Evolutionary conservation across 768 basidiomycete species (phyloP).

Genomic region (Butyriboletus loyo): DNA sequence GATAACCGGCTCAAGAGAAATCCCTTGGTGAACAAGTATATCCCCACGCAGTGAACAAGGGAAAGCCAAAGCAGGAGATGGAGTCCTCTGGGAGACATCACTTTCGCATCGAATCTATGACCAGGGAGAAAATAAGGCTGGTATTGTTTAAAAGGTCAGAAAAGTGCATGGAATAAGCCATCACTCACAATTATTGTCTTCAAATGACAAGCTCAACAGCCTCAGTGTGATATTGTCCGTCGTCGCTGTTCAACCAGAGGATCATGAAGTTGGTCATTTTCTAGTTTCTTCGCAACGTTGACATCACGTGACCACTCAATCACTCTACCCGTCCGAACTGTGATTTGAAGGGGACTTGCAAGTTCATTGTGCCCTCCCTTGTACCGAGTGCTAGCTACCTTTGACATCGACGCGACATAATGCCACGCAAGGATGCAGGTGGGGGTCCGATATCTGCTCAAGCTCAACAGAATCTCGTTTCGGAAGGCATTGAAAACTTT

Average conservation of each 20-base stretch:
- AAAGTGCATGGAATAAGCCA: background rate
- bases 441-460: slow-evolving; percentile 62
- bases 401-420: slow-evolving; percentile 24
- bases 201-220: background rate
- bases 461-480: slow-evolving; percentile 74
- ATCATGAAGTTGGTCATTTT: no score
- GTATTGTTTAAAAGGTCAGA: background rate
- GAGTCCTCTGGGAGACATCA: slow-evolving; percentile 18
- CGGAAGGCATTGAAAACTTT: slow-evolving; percentile 85
- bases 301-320: slow-evolving; percentile 11
- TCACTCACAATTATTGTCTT: background rate
- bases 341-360: no score
- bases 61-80: slow-evolving; percentile 54
- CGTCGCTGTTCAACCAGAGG: background rate
- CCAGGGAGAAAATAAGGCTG: background rate
- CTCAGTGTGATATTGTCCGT: background rate
- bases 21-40: slow-evolving; percentile 88
- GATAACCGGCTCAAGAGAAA: slow-evolving; percentile 77
- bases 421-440: slow-evolving; percentile 69
- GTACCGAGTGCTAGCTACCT: background rate
- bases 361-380: background rate
- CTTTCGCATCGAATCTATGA: slow-evolving; percentile 7
- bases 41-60: slow-evolving; percentile 68
- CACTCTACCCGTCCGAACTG: no score
- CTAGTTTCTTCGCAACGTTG: no score